Base-by-base conservation (phyloP, 768 basidiomycete genomes). In the Lentinula sp. region DNA sequence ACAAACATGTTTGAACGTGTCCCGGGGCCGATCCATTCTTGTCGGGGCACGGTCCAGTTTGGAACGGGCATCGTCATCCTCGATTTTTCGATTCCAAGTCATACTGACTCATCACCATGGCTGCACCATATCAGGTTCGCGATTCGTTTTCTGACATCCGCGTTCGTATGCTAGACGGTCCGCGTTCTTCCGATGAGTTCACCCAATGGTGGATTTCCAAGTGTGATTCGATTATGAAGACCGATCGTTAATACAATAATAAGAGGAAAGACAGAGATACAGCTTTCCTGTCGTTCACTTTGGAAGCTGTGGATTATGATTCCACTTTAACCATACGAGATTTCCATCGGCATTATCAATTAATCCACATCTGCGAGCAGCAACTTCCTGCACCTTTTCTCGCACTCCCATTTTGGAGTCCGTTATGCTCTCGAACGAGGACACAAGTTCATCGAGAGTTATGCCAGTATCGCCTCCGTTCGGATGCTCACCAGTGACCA, bases 381-480 rank as follows among this genome's bases (percentile, higher is more conserved):
- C 80, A 51, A 97, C 84, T 64, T 95, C 93, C 39, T 82, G 64
- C 21, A 96, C 77, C 74, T 95, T 97, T 67, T 87, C 86, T 66
- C 73, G 77, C 2, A 92, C 84, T 31, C 91, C 92, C 50, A 76
- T 69, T 73, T 84, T 84, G 32, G 81, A 76, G 63, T 74, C 68
- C 34, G 79, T 78, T 52, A 80, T 63, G 32, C 76, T 72, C 43
- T 79, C 73, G 63, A 86, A 86, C 68, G 79, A 79, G 28, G 77
- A 72, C 5, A 91, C 66, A 48, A 95, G 70, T 66, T 94, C 91
- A 39, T 84, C 77, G 57, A 82, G 69, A 7, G 80, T 87, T 31
- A 89, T 65, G 18, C 84, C 84, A 63, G 82, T 84, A 23, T 78
- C 80, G 18, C 86, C 87, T 59, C 85, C 86, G 11, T 80, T 77